A percentile compares a stretch with the other conserved stretches of the same genome.
These are phyloP conservation scores for Thermoascus crustaceus DNA, from an alignment of 2,329 filamentous ascomycete genomes.

Conservation along the genomic window DNA sequence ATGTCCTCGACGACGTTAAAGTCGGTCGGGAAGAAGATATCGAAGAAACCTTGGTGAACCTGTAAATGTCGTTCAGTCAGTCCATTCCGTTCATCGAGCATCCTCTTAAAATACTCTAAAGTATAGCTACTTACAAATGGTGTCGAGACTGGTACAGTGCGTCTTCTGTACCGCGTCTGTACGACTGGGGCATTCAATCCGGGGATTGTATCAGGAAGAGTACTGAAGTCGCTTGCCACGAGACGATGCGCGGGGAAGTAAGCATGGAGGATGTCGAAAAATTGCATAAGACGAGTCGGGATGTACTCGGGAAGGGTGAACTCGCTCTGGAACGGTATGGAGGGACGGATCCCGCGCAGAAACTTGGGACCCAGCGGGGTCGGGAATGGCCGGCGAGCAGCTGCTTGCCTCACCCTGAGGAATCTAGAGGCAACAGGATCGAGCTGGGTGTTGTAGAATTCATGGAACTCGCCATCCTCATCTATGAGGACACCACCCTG, in stretches of 20 bases:
- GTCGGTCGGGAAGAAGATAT: conserved; percentile 96
- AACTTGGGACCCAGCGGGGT: conserved; percentile 40
- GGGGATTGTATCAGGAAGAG: conserved; percentile 69
- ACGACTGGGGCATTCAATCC: conserved; percentile 92
- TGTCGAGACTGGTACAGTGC: conserved; percentile 81
- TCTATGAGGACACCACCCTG: conserved; percentile 88
- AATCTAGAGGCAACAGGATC: conserved; percentile 79
- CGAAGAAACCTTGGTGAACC: conserved; percentile 98
- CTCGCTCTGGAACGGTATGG: conserved; percentile 64
- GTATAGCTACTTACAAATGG: conserved; percentile 75
- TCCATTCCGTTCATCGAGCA: too few relatives aligned
- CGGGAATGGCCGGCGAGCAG: conserved; percentile 40
- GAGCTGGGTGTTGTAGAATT: conserved; percentile 75
- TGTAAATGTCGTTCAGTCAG: conserved; percentile 28
- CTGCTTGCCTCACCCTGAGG: conserved; percentile 73
- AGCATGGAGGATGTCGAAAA: conserved; percentile 81
- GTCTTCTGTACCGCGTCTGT: conserved; percentile 81
- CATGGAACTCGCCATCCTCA: conserved; percentile 77
- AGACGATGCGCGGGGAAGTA: conserved; percentile 88
- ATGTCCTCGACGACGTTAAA: conserved; percentile 85
- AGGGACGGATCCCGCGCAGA: conserved; percentile 54
- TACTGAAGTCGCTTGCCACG: conserved; percentile 83
- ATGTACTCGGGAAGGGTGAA: conserved; percentile 84
- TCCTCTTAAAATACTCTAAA: too few relatives aligned
- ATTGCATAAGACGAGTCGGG: conserved; percentile 88